Conservation (phyloP, 2,329 filamentous ascomycete genomes). For the Penicillium hordei region DNA sequence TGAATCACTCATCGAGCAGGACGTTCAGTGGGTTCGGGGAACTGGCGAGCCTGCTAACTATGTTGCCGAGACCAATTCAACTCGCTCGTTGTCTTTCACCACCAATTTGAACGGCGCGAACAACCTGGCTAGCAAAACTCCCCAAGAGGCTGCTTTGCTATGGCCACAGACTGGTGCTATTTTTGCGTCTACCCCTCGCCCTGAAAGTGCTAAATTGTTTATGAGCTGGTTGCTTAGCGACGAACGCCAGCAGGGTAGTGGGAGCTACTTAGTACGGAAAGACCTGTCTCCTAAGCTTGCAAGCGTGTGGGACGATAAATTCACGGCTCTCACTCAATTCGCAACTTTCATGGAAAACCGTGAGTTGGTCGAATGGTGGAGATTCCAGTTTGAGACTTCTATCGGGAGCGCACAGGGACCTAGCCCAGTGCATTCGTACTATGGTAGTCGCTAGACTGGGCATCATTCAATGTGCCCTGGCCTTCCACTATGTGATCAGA, state of each 20-base stretch:
- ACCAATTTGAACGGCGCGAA: background rate
- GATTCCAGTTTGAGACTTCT: conserved; percentile 45
- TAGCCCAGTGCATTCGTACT: background rate
- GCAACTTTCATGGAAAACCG: conserved; percentile 46
- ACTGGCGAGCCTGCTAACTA: conserved; percentile 46
- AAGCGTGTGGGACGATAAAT: background rate
- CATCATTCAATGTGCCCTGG: background rate
- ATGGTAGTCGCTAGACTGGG: background rate
- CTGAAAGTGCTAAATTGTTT: conserved; percentile 54
- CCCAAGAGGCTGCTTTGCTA: conserved; percentile 33
- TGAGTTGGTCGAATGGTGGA: conserved; percentile 42
- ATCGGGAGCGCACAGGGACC: conserved; percentile 46
- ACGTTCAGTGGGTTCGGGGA: conserved; percentile 56
- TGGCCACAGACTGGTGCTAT: conserved; percentile 55
- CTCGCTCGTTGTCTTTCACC: conserved; percentile 21
- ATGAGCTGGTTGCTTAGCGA: conserved; percentile 49
- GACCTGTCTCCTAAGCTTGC: background rate
- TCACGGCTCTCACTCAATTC: conserved; percentile 34
- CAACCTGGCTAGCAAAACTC: background rate
- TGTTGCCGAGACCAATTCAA: conserved; percentile 30
- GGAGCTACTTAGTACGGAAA: background rate
- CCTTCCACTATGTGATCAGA: background rate
- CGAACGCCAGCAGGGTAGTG: background rate
- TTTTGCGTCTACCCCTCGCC: conserved; percentile 50
- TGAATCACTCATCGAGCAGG: conserved; percentile 49